Base-by-base conservation (phyloP, 352 stramenopile species). In the Phytophthora nicotianae region DNA sequence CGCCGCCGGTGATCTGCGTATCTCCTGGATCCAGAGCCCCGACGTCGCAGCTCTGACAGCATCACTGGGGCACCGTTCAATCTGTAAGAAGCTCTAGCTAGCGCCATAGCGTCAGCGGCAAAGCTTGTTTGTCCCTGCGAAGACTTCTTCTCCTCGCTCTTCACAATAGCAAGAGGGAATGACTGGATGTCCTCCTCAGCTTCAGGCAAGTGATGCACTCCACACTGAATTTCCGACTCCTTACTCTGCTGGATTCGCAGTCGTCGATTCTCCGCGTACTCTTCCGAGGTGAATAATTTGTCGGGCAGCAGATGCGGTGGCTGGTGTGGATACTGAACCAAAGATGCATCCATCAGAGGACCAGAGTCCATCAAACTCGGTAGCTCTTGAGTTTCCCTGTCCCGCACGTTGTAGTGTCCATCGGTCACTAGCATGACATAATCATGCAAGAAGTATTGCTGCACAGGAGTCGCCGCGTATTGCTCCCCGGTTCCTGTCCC, bases 361-460 rank as follows among this genome's bases (percentile, higher is more conserved):
- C 88, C 89, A 6, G 81, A 77, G 16, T 87, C 81, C 77, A 96
- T 93, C 58, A 97, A 62, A 48, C 94, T 96, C 17, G 91, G 86
- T 21, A 93, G 70, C 10, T 91, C 66, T 59, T 97, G 82, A 13
- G 89, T 96, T 50, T 92, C 88, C 6, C 86, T 80, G 62, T 98
- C 93, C 2, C 90, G 71, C 5, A 97, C 91, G 43, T 97, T 94
- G 37, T 96, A 91, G 53, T 95, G 65, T 5, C 79, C 70, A 73
- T 98, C 93, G 4, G 87, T 91, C 14, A 97, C 57, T 21, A 98
- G 73, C 59, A 90, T 86, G 6, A 82, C 81, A 52, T 98, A 98
- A 65, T 98, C 93, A 23, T 81, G 94, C 5, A 84, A 70, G 54
- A 98, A 97, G 54, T 93, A 93, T 60, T 97, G 91, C 62, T 97